These are phyloP conservation scores for Trichosanthes cucumerina DNA, from an alignment of 306 rosid genomes.

Conservation along the genomic window DNA sequence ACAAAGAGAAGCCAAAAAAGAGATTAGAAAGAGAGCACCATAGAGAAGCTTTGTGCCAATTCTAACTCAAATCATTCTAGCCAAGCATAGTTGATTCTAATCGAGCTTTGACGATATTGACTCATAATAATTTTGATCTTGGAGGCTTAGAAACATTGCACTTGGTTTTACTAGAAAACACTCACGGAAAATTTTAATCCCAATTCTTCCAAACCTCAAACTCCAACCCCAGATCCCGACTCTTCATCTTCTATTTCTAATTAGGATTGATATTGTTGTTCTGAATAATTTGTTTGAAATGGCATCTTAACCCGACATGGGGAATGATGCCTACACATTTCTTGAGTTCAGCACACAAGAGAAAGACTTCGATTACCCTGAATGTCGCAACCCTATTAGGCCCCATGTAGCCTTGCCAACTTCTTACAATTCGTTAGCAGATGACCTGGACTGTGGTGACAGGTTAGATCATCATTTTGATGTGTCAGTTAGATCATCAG, in stretches of 20 bases:
- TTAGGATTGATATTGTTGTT: not conserved
- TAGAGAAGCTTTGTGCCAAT: not conserved
- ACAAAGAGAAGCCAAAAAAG: not conserved
- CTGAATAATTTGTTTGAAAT: conserved; percentile 77
- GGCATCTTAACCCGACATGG: conserved; percentile 94
- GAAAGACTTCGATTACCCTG: conserved; percentile 90
- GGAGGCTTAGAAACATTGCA: too few species aligned
- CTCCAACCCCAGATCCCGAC: conserved; percentile 2
- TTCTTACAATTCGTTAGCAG: conserved; percentile 75
- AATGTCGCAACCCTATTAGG: conserved; percentile 89
- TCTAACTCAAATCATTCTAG: not conserved
- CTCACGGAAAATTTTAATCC: not conserved
- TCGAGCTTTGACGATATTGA: not conserved
- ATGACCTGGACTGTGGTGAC: conserved; percentile 49
- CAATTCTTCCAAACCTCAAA: conserved; percentile 27
- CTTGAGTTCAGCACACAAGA: conserved; percentile 98
- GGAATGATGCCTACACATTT: conserved; percentile 92
- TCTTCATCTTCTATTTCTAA: not conserved
- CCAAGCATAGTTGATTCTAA: not conserved
- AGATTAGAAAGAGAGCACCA: not conserved
- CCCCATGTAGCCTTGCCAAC: conserved; percentile 90
- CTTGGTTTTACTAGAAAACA: too few species aligned
- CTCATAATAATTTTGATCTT: too few species aligned
- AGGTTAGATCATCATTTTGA: conserved; percentile 76
- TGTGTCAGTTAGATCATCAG: too few species aligned